phyloP scores from a whole-genome alignment of 2,329 filamentous ascomycete genomes.

The Monilinia vaccinii-corymbosi region DNA sequence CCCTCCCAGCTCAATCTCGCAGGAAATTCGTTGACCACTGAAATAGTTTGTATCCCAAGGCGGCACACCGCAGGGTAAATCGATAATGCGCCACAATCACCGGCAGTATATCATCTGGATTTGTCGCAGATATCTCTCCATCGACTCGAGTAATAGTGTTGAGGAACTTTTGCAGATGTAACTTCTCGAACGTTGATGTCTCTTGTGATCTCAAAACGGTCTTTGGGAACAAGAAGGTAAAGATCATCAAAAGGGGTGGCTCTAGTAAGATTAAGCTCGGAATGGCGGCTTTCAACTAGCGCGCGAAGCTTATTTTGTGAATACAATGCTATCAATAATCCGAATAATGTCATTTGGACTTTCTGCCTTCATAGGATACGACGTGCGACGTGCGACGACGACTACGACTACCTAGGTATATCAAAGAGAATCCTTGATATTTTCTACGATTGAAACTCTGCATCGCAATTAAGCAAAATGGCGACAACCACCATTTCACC shows the following conservation, averaged over 20 bases:
- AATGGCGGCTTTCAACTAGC: constrained; percentile 1
- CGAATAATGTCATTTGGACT: background rate
- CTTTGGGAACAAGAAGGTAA: constrained; percentile 7
- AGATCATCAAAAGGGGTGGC: constrained; percentile 11
- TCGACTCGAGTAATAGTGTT: constrained; percentile 11
- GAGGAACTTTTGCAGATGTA: constrained; percentile 7
- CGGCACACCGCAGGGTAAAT: background rate
- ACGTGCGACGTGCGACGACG: background rate
- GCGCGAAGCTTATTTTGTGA: constrained; percentile 4
- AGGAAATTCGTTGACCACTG: constrained; percentile 20
- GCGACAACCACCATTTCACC: constrained; percentile 8
- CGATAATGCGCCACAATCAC: constrained; percentile 19
- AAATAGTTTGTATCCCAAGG: constrained; percentile 15
- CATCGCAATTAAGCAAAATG: background rate
- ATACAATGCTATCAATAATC: background rate
- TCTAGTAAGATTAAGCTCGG: constrained; percentile 13
- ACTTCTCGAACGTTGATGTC: constrained; percentile 9
- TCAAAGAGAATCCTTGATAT: background rate
- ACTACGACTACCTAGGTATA: background rate
- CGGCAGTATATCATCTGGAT: constrained; percentile 16
- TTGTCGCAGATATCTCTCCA: constrained; percentile 19
- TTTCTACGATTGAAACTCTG: background rate
- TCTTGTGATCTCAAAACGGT: constrained; percentile 6
- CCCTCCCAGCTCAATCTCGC: constrained; percentile 20
- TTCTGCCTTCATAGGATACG: background rate